Conservation (phyloP, 331 rosid species). For the Cucumis variabilis region DNA sequence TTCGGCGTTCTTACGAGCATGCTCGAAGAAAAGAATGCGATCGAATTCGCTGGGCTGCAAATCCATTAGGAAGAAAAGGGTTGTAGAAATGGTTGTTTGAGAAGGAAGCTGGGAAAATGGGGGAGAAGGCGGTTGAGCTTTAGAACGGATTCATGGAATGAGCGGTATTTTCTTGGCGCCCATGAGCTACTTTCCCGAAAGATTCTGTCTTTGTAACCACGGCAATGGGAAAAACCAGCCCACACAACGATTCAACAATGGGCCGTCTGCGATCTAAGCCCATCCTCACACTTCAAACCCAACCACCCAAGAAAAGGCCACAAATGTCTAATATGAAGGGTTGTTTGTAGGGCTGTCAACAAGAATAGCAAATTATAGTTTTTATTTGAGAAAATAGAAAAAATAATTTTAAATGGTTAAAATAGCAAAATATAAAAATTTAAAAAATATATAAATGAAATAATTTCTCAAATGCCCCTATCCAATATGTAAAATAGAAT, state of each 20-base stretch:
- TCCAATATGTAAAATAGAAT: too few species aligned
- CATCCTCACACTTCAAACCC: not conserved
- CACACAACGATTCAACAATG: not conserved
- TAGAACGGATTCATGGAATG: not conserved
- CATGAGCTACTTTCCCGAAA: not conserved
- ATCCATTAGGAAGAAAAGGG: slow-evolving; percentile 54
- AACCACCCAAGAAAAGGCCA: too few species aligned
- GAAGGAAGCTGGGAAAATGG: not conserved
- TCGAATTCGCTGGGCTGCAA: slow-evolving; percentile 73
- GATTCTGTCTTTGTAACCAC: not conserved
- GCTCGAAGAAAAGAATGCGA: slow-evolving; percentile 78
- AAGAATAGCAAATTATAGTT: too few species aligned
- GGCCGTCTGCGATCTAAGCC: not conserved
- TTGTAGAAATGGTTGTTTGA: not conserved
- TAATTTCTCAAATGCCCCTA: too few species aligned
- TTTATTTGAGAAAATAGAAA: too few species aligned
- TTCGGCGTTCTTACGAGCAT: slow-evolving; percentile 78
- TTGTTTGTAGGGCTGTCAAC: too few species aligned
- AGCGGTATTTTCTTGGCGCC: not conserved
- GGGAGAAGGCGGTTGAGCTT: not conserved
- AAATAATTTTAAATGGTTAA: too few species aligned
- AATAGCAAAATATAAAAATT: too few species aligned
- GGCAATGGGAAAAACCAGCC: not conserved
- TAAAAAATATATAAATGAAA: too few species aligned
- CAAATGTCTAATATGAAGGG: too few species aligned